These are phyloP conservation scores for Bromus sterilis DNA, from an alignment of 176 grass and related monocot species.

Conservation along the genomic window DNA sequence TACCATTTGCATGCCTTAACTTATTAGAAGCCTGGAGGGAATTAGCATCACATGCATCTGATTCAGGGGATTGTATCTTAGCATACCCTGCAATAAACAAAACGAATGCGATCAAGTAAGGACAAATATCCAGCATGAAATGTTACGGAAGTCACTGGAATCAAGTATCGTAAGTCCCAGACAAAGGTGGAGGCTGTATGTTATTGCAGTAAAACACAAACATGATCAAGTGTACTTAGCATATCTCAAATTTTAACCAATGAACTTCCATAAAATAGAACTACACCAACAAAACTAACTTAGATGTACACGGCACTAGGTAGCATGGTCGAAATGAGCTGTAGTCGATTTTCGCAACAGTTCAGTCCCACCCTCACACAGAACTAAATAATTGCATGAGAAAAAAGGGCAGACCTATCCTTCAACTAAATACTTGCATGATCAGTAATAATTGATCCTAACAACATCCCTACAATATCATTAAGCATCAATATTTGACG, in stretches of 20 bases:
- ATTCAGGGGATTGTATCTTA: slow-evolving; percentile 24
- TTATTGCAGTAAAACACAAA: neutral
- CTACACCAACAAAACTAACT: neutral
- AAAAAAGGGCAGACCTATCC: no score
- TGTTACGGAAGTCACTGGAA: neutral
- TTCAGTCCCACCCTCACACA: neutral
- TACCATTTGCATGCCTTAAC: slow-evolving; percentile 25
- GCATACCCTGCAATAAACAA: slow-evolving; percentile 34
- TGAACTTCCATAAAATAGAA: neutral
- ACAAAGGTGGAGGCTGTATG: neutral
- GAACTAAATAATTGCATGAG: slow-evolving; percentile 14
- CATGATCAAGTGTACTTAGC: neutral
- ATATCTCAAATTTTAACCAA: neutral
- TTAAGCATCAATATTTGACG: slow-evolving; percentile 1
- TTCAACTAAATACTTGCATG: slow-evolving; percentile 7
- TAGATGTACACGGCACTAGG: neutral
- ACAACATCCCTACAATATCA: neutral
- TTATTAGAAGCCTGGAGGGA: slow-evolving; percentile 39
- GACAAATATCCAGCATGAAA: neutral
- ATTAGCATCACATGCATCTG: slow-evolving; percentile 28
- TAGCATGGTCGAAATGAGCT: neutral
- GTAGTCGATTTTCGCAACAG: neutral
- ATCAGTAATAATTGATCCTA: neutral
- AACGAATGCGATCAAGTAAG: neutral
- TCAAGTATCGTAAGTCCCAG: slow-evolving; percentile 2